phyloP scores from a whole-genome alignment of 2,329 filamentous ascomycete genomes.

The Colletotrichum filicis region DNA sequence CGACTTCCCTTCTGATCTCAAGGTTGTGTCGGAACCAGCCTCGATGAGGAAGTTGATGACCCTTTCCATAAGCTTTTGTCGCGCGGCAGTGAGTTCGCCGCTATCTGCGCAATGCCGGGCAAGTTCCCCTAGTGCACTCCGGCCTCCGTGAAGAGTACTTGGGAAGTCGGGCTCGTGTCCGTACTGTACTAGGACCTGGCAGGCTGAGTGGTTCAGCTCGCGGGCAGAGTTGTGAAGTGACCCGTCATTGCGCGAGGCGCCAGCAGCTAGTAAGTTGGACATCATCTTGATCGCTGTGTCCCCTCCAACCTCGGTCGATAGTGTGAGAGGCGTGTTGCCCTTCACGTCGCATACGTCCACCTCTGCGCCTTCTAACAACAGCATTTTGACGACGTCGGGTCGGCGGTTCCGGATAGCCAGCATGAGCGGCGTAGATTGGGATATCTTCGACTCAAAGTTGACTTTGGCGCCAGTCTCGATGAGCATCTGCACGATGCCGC shows the following conservation, averaged over 20 bases:
- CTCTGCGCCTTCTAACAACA: conserved; percentile 69
- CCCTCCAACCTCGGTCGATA: conserved; percentile 67
- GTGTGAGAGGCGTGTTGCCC: conserved; percentile 68
- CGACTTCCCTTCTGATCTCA: conserved; percentile 68
- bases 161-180: conserved; percentile 74
- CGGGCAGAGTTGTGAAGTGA: conserved; percentile 74
- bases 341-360: conserved; percentile 67
- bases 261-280: conserved; percentile 64
- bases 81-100: conserved; percentile 54
- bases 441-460: conserved; percentile 63
- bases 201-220: conserved; percentile 66
- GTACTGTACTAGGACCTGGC: conserved; percentile 66
- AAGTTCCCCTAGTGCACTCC: conserved; percentile 72
- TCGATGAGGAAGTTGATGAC: conserved; percentile 67
- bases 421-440: conserved; percentile 68
- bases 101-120: conserved; percentile 65
- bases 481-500: conserved; percentile 65
- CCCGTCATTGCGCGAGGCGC: conserved; percentile 70
- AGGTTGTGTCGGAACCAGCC: conserved; percentile 65
- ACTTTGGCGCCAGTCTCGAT: conserved; percentile 66
- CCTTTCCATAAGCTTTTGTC: conserved; percentile 66
- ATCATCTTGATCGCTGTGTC: conserved; percentile 65
- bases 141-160: conserved; percentile 69
- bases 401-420: conserved; percentile 66
- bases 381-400: conserved; percentile 65